Evolutionary conservation across 495 filamentous ascomycete genomes (phyloP).

Genomic region (Trichoderma reesei): DNA sequence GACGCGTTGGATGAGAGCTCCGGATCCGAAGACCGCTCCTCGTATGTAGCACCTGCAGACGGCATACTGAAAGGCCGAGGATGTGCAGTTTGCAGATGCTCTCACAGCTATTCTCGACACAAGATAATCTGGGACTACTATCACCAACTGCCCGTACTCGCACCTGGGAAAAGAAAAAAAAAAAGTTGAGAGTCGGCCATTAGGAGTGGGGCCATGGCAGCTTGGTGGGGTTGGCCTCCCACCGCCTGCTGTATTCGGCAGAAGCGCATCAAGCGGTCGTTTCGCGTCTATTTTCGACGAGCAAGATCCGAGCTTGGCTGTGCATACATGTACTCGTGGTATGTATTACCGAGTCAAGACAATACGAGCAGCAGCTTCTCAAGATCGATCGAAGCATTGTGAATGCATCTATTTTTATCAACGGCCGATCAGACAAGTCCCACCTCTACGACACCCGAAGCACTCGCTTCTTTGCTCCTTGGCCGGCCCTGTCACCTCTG

Average conservation of each 20-base stretch:
- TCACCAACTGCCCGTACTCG: too few species aligned
- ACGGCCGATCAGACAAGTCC: not conserved
- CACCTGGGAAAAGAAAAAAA: not conserved
- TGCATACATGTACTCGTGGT: too few species aligned
- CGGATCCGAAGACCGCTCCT: not conserved
- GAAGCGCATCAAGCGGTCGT: not conserved
- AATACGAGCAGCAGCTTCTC: too few species aligned
- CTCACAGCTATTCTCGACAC: not conserved
- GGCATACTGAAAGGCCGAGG: not conserved
- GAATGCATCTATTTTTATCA: not conserved
- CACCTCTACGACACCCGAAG: not conserved
- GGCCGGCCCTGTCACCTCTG: not conserved
- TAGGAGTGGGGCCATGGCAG: not conserved
- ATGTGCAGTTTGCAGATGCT: not conserved
- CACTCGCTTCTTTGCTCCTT: not conserved
- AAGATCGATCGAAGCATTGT: not conserved
- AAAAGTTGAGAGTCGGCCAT: not conserved
- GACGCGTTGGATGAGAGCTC: not conserved
- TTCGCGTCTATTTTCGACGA: not conserved
- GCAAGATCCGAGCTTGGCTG: too few species aligned
- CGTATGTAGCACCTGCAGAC: not conserved
- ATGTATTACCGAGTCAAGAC: too few species aligned
- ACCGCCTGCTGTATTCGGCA: not conserved
- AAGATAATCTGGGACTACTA: not conserved
- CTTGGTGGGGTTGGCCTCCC: not conserved